Conservation (phyloP, 2,329 filamentous ascomycete genomes). For the Camillea tinctor region DNA sequence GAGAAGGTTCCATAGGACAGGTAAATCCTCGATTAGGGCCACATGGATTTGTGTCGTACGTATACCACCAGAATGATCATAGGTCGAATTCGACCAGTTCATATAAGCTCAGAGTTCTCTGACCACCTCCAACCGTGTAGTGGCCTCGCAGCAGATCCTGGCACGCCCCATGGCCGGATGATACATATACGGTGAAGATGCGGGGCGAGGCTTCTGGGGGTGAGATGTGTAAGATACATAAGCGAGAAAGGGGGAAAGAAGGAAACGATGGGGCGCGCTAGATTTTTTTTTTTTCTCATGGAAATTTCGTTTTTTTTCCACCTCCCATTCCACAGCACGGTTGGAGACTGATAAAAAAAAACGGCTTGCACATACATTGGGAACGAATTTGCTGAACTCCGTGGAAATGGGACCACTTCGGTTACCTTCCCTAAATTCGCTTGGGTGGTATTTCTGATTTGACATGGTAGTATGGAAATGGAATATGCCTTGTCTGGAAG, state of each 20-base stretch:
- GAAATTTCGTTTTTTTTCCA: conserved; percentile 6
- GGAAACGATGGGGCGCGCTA: conserved; percentile 6
- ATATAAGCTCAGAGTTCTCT: conserved; percentile 5
- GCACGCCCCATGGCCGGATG: not conserved
- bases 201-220: conserved; percentile 1
- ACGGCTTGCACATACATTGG: conserved; percentile 1
- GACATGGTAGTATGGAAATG: not conserved
- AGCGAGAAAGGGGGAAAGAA: conserved; percentile 17
- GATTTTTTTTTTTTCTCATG: conserved; percentile 9
- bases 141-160: not conserved
- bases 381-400: not conserved
- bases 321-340: conserved; percentile 5
- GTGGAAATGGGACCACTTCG: not conserved
- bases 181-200: not conserved
- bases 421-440: not conserved
- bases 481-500: too few relatives aligned
- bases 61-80: conserved; percentile 4
- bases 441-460: not conserved
- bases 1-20: conserved; percentile 34
- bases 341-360: conserved; percentile 11
- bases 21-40: conserved; percentile 5
- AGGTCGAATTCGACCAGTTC: conserved; percentile 8
- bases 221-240: conserved; percentile 22
- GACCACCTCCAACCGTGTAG: not conserved
- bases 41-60: conserved; percentile 7